Percentiles rank a stretch among this genome's conserved stretches.
These are phyloP conservation scores for Mucor racemosus DNA, from an alignment of 371 early-diverging fungal genomes.

Conservation along the genomic window DNA sequence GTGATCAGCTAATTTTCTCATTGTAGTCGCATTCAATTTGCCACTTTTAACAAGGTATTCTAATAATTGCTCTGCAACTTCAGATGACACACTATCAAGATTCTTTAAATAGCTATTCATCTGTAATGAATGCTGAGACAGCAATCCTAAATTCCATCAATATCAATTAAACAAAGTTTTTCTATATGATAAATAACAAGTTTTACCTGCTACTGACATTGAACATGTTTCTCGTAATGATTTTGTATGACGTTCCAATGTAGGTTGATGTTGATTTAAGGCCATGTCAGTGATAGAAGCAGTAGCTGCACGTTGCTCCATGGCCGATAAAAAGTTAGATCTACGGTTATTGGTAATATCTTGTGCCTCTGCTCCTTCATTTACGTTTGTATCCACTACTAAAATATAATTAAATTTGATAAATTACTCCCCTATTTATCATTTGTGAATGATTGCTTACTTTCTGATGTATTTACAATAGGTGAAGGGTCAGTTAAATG, in stretches of 20 bases:
- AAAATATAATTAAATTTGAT: not conserved
- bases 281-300: not conserved
- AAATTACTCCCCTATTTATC: not conserved
- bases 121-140: constrained; percentile 30
- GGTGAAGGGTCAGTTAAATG: constrained; percentile 12
- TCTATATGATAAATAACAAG: not conserved
- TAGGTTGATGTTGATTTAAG: not conserved
- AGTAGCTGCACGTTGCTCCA: constrained; percentile 15
- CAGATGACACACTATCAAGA: constrained; percentile 28
- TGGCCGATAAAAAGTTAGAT: constrained; percentile 19
- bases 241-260: constrained; percentile 21
- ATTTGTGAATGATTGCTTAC: not conserved
- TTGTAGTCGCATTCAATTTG: constrained; percentile 33
- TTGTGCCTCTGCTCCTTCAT: not conserved
- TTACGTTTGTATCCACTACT: not conserved
- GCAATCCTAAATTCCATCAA: constrained; percentile 15
- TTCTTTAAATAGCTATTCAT: constrained; percentile 20
- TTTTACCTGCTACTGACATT: constrained; percentile 32
- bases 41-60: constrained; percentile 26
- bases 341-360: constrained; percentile 6
- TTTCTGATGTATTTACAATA: constrained; percentile 1
- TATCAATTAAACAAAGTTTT: not conserved
- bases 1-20: constrained; percentile 35
- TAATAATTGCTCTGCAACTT: constrained; percentile 32
- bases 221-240: constrained; percentile 37